Conservation (phyloP, 208 protist species). For the Tritrichomonas foetus region DNA sequence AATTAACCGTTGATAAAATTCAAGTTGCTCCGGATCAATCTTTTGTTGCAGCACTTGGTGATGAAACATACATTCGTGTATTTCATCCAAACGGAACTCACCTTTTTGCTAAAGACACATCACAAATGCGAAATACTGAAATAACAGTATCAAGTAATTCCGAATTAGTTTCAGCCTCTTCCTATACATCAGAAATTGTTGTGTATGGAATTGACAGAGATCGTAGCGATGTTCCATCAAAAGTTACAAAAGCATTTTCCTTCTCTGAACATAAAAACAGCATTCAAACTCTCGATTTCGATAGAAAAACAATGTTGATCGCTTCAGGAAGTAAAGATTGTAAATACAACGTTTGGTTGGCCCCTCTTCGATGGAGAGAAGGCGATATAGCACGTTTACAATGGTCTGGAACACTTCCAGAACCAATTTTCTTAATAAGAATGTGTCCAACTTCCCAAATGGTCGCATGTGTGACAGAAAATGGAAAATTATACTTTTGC, state of each 20-base stretch:
- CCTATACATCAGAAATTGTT: slow-evolving; percentile 15
- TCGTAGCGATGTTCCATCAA: not conserved
- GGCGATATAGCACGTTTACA: not conserved
- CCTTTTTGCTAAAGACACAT: not conserved
- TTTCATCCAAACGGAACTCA: not conserved
- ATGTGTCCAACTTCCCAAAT: not conserved
- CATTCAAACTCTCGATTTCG: not conserved
- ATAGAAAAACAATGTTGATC: not conserved
- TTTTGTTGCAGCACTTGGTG: not conserved
- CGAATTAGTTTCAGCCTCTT: not conserved
- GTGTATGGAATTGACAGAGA: not conserved
- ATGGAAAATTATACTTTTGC: not conserved
- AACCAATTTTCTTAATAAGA: not conserved
- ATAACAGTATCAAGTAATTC: not conserved
- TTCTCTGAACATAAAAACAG: not conserved
- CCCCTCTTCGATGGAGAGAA: not conserved
- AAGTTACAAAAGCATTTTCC: not conserved
- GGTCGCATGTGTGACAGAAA: not conserved
- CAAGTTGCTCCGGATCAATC: not conserved
- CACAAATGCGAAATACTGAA: not conserved
- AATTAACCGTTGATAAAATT: not conserved
- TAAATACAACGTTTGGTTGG: not conserved
- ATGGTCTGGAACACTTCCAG: not conserved
- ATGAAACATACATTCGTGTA: not conserved
- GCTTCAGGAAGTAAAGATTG: not conserved